A percentile compares a stretch with the other conserved stretches of the same genome.
phyloP scores from a whole-genome alignment of 495 filamentous ascomycete genomes.

The Ascobolus immersus region DNA sequence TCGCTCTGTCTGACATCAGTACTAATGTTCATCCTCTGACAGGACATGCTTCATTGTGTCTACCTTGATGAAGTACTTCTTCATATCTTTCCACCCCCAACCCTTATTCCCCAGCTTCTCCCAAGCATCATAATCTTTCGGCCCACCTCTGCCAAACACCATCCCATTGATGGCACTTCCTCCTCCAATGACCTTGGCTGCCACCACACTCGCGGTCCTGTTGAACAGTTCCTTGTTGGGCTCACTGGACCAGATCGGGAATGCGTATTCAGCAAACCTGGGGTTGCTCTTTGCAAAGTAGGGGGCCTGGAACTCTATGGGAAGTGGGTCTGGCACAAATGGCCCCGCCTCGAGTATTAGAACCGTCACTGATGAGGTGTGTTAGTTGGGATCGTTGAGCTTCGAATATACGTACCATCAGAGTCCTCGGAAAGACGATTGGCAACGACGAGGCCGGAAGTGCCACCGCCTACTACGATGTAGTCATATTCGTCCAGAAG shows the following conservation, averaged over 20 bases:
- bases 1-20: conserved; percentile 12
- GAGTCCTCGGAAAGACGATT: conserved; percentile 36
- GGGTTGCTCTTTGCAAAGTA: too few relatives aligned
- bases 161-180: conserved; percentile 25
- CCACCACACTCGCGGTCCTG: too few relatives aligned
- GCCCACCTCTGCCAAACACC: conserved; percentile 21
- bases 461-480: conserved; percentile 38
- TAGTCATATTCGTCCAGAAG: too few relatives aligned
- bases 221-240: too few relatives aligned
- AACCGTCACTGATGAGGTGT: too few relatives aligned
- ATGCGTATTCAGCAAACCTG: too few relatives aligned
- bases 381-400: too few relatives aligned
- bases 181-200: conserved; percentile 21
- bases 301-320: too few relatives aligned
- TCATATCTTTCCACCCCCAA: conserved; percentile 34
- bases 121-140: conserved; percentile 32
- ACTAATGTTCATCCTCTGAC: background rate
- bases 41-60: conserved; percentile 5
- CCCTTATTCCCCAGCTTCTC: conserved; percentile 31
- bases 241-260: too few relatives aligned
- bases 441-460: conserved; percentile 38
- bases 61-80: conserved; percentile 32
- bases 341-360: too few relatives aligned
- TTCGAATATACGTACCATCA: too few relatives aligned
- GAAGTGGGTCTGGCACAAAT: too few relatives aligned